These are phyloP conservation scores for Kwoniella dendrophila DNA, from an alignment of 768 basidiomycete genomes.

Conservation along the genomic window DNA sequence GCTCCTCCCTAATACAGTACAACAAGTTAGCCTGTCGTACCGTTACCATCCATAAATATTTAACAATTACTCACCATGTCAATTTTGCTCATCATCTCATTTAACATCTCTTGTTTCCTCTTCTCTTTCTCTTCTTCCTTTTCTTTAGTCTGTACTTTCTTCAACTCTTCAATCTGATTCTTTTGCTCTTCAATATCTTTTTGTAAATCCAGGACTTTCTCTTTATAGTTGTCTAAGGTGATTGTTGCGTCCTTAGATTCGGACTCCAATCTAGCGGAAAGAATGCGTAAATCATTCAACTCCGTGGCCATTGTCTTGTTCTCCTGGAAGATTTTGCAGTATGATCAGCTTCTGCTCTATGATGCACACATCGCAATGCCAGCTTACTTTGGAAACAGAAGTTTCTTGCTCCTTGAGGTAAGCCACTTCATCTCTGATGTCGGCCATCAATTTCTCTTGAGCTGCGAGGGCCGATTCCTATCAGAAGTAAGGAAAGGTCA, in stretches of 20 bases:
- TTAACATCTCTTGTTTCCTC: constrained; percentile 99
- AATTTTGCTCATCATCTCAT: constrained; percentile 98
- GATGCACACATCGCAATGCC: background rate
- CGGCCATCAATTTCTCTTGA: constrained; percentile 82
- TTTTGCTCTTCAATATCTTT: constrained; percentile 59
- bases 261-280: constrained; percentile 88
- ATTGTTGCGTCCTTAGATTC: constrained; percentile 94
- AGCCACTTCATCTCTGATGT: constrained; percentile 81
- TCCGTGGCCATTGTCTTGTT: constrained; percentile 93
- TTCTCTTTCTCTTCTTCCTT: constrained; percentile 97
- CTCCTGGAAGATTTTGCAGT: constrained; percentile 73
- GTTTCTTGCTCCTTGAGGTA: constrained; percentile 91
- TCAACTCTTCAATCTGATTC: constrained; percentile 79
- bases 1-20: constrained; percentile 38
- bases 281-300: constrained; percentile 85
- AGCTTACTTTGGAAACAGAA: constrained; percentile 69
- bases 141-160: constrained; percentile 77
- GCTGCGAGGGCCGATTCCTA: constrained; percentile 74
- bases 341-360: background rate
- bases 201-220: constrained; percentile 85
- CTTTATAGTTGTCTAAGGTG: constrained; percentile 90
- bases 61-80: constrained; percentile 71
- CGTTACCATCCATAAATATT: too few species aligned
- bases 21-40: constrained; percentile 26
- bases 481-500: background rate